Conservation (phyloP, 768 basidiomycete genomes). For the Auricularia sp. region DNA sequence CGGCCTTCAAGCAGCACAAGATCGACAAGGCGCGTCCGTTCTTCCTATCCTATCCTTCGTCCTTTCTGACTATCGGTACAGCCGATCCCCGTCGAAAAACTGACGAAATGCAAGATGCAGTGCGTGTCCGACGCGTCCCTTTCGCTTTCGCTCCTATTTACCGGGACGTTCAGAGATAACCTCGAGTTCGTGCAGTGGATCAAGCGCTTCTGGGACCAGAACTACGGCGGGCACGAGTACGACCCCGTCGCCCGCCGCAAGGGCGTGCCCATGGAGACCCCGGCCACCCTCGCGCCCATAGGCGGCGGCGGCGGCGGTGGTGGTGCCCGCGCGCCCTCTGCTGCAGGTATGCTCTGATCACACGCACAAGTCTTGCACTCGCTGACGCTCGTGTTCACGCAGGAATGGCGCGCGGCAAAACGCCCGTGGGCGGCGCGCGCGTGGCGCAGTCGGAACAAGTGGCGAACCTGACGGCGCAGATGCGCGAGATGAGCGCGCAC, state of each 20-base stretch:
- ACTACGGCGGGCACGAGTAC: slow-evolving; percentile 80
- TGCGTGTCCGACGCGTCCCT: slow-evolving; percentile 31
- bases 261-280: slow-evolving; percentile 65
- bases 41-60: not conserved
- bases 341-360: no score
- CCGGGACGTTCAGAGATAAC: slow-evolving; percentile 58
- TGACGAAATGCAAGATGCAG: slow-evolving; percentile 99
- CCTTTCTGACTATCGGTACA: slow-evolving; percentile 20
- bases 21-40: slow-evolving; percentile 71
- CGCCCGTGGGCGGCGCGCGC: slow-evolving; percentile 55
- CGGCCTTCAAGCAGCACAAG: slow-evolving; percentile 80
- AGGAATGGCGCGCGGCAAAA: slow-evolving; percentile 52
- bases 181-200: slow-evolving; percentile 98
- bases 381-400: no score
- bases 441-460: slow-evolving; percentile 53
- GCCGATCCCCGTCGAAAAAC: slow-evolving; percentile 92
- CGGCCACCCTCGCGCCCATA: slow-evolving; percentile 69
- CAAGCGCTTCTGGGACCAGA: slow-evolving; percentile 89
- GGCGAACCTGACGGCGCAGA: slow-evolving; percentile 32
- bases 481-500: slow-evolving; percentile 70
- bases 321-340: not conserved
- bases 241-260: slow-evolving; percentile 75
- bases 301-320: not conserved
- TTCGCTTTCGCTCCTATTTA: not conserved
- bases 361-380: no score